Evolutionary conservation across 495 filamentous ascomycete genomes (phyloP).

Genomic region (Tuber indicum): DNA sequence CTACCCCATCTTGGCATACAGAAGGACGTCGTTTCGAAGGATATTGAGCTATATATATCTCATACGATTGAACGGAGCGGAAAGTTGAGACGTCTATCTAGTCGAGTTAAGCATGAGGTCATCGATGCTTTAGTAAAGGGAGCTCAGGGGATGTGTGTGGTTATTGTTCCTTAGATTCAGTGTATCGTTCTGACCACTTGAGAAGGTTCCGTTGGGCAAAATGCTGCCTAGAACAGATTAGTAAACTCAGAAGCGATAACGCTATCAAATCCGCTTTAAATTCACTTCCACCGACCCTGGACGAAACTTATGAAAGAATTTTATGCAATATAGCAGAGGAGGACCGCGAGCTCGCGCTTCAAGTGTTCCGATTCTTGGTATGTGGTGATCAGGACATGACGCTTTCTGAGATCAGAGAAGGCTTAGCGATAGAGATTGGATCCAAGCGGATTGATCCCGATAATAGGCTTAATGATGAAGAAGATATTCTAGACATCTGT

Average conservation of each 20-base stretch:
- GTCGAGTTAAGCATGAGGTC: conserved; percentile 7
- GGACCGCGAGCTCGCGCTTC: conserved; percentile 11
- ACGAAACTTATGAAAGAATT: conserved; percentile 43
- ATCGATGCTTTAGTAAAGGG: conserved; percentile 4
- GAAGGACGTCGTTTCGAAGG: conserved; percentile 2
- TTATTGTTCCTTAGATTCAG: too few relatives aligned
- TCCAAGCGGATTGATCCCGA: conserved; percentile 11
- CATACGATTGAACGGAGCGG: neutral
- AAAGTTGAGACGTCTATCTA: neutral
- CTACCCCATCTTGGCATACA: neutral
- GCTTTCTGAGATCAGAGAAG: conserved; percentile 22
- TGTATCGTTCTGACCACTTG: neutral
- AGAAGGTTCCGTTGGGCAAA: conserved; percentile 20
- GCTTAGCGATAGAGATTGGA: conserved; percentile 18
- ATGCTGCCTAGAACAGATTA: conserved; percentile 19
- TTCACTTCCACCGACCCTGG: conserved; percentile 41
- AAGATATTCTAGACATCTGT: conserved; percentile 13
- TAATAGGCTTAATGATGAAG: conserved; percentile 2
- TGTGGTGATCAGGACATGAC: conserved; percentile 15
- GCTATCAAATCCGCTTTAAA: conserved; percentile 36
- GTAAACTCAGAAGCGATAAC: conserved; percentile 17
- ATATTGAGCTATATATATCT: conserved; percentile 16
- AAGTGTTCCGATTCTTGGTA: conserved; percentile 18
- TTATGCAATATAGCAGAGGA: conserved; percentile 35
- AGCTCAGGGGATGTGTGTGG: too few relatives aligned